Base-by-base conservation (phyloP, 106 monocot species). In the Acorus gramineus region DNA sequence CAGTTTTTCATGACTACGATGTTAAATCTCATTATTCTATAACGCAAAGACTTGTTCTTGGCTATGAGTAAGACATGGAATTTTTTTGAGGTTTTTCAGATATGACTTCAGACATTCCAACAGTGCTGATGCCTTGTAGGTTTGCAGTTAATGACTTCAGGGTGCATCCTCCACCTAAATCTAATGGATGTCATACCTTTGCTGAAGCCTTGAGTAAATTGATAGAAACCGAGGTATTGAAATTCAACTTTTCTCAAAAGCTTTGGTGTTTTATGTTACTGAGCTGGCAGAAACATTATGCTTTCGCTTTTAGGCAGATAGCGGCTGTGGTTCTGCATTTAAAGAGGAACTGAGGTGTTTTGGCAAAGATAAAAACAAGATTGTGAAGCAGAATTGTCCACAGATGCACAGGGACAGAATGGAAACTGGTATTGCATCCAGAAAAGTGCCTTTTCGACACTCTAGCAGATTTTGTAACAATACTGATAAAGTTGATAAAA, bases 221-320 rank as follows among this genome's bases (percentile, higher is more conserved):
- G 14, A 48, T 63, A 46, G 28, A 28, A 28, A 28, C 28, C 28
- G 28, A 28, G 28, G 28, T 28, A 28, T 62, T 47, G 53, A 3
- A 53, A 4, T 47, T 11, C 4, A n/a, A 47, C n/a, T 55, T 53
- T 55, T 0, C 45, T 9, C 8, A 71, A 42, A 63, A 61, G 14
- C 5, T 46, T 9, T 11, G 1, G 44, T 8, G 8, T 50, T 50
- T 57, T 48, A 11, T 43, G 4, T 46, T 50, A 13, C 7, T 28
- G 28, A 28, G 28, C 28, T 28, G 28, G 28, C 28, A 49, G 42
- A 53, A 49, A 4, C 49, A 64, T 68, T 55, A 68, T 45, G 13
- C 51, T 56, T 11, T 52, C 13, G 50, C 47, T 46, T 61, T 63
- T 56, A 69, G 63, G 69, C 68, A 63, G 61, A 62, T 49, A 13